phyloP scores from a whole-genome alignment of 2,329 filamentous ascomycete genomes.

The Sclerotinia trifoliorum region DNA sequence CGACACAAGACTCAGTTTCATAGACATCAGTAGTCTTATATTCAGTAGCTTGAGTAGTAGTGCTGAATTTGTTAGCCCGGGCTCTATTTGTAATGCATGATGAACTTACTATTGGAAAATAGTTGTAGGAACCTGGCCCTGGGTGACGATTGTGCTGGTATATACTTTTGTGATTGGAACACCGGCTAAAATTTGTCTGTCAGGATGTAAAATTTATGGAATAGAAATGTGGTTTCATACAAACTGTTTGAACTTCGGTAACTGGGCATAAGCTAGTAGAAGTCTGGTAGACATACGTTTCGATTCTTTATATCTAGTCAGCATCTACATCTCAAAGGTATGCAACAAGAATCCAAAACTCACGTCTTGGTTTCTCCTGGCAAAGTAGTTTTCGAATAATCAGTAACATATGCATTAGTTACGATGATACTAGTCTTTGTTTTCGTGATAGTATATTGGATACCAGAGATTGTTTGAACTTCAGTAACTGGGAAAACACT shows the following conservation, averaged over 20 bases:
- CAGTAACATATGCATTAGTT: slow-evolving; percentile 29
- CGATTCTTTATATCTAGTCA: slow-evolving; percentile 35
- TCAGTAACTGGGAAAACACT: slow-evolving; percentile 48
- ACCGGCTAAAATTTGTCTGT: slow-evolving; percentile 47
- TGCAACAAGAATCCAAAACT: neutral
- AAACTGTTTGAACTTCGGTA: slow-evolving; percentile 48
- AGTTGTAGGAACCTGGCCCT: slow-evolving; percentile 33
- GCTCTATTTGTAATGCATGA: neutral
- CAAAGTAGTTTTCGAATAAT: slow-evolving; percentile 3
- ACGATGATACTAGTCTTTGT: slow-evolving; percentile 30
- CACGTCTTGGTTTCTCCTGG: slow-evolving; percentile 7
- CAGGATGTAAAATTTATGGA: slow-evolving; percentile 39
- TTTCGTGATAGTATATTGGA: slow-evolving; percentile 39
- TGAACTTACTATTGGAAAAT: slow-evolving; percentile 39
- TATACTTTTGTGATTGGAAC: slow-evolving; percentile 41
- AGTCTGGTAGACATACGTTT: slow-evolving; percentile 34
- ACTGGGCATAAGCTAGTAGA: slow-evolving; percentile 47
- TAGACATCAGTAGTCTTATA: slow-evolving; percentile 35
- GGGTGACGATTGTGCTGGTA: slow-evolving; percentile 34
- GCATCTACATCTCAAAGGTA: slow-evolving; percentile 1
- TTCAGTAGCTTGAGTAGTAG: slow-evolving; percentile 14
- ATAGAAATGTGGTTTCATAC: slow-evolving; percentile 41
- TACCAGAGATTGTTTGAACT: slow-evolving; percentile 47
- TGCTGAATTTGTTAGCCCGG: slow-evolving; percentile 7
- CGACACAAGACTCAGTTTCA: slow-evolving; percentile 41